Evolutionary conservation across 2,329 filamentous ascomycete genomes (phyloP).

Genomic region (Paracoccidioides lutzii): DNA sequence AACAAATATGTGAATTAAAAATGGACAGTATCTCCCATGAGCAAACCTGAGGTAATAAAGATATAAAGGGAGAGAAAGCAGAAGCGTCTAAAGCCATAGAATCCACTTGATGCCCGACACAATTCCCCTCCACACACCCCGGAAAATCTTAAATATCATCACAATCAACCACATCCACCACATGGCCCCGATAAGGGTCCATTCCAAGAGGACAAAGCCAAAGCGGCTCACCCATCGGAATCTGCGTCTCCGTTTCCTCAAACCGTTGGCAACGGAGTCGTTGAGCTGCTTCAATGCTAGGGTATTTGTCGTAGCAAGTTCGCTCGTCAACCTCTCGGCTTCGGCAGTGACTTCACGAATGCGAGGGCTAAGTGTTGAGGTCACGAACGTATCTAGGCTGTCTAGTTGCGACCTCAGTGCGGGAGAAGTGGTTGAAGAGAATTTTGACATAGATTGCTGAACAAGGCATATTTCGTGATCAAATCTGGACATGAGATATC

Average conservation of each 20-base stretch:
- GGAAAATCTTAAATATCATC: slow-evolving; percentile 55
- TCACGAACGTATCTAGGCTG: slow-evolving; percentile 34
- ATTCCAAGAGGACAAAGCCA: slow-evolving; percentile 75
- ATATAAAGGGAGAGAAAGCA: not conserved
- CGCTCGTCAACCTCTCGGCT: slow-evolving; percentile 63
- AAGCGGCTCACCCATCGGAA: slow-evolving; percentile 63
- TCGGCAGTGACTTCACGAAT: slow-evolving; percentile 60
- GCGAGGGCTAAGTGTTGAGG: slow-evolving; percentile 40
- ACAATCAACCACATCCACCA: slow-evolving; percentile 92
- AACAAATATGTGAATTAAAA: not conserved
- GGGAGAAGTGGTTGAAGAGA: slow-evolving; percentile 34
- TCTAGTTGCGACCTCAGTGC: slow-evolving; percentile 33
- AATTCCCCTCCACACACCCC: slow-evolving; percentile 49
- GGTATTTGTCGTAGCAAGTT: slow-evolving; percentile 63
- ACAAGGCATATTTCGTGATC: slow-evolving; percentile 34
- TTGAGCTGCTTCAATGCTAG: slow-evolving; percentile 68
- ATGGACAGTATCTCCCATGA: not conserved
- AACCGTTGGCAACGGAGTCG: slow-evolving; percentile 56
- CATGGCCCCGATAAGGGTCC: slow-evolving; percentile 75
- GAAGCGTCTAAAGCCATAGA: slow-evolving; percentile 53
- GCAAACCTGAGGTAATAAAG: not conserved
- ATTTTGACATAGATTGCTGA: slow-evolving; percentile 32
- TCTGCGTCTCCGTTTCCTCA: slow-evolving; percentile 60
- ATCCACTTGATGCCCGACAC: slow-evolving; percentile 60
- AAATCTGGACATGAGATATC: slow-evolving; percentile 37